A percentile compares a stretch with the other conserved stretches of the same genome.
Evolutionary conservation across 345 rosid species (phyloP).

Genomic region (Hypericum androsaemum): DNA sequence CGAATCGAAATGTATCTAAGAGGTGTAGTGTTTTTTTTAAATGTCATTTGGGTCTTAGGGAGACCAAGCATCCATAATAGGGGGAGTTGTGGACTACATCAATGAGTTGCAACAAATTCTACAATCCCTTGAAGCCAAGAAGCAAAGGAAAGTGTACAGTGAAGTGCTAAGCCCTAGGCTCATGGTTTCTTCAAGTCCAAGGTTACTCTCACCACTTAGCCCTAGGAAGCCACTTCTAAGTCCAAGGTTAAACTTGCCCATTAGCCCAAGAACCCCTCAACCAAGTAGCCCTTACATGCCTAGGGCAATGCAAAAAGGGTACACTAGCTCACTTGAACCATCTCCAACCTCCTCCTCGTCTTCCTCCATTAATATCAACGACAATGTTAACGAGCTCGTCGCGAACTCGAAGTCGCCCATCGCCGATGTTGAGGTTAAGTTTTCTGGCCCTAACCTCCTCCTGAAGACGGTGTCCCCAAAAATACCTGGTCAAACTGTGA

Average conservation of each 20-base stretch:
- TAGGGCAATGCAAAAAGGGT: slow-evolving; percentile 30
- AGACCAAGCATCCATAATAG: slow-evolving; percentile 97
- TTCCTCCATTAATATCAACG: slow-evolving; percentile 29
- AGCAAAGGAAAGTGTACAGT: slow-evolving; percentile 78
- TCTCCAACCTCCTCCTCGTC: slow-evolving; percentile 54
- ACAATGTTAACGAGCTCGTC: slow-evolving; percentile 51
- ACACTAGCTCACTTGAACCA: slow-evolving; percentile 32
- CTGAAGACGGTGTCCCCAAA: slow-evolving; percentile 73
- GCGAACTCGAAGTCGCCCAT: slow-evolving; percentile 74
- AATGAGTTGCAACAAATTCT: slow-evolving; percentile 87
- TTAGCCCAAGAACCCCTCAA: slow-evolving; percentile 80
- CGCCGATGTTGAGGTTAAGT: slow-evolving; percentile 92
- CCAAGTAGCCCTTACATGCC: slow-evolving; percentile 64
- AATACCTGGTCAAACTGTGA: slow-evolving; percentile 77
- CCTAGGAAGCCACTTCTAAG: slow-evolving; percentile 50
- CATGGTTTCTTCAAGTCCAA: slow-evolving; percentile 45
- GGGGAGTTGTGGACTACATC: slow-evolving; percentile 94
- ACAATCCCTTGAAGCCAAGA: slow-evolving; percentile 79
- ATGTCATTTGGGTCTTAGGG: slow-evolving; percentile 31
- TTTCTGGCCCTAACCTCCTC: slow-evolving; percentile 68
- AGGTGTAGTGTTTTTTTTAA: neutral
- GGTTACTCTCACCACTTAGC: slow-evolving; percentile 51
- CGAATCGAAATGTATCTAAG: no score
- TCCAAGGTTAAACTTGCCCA: slow-evolving; percentile 48
- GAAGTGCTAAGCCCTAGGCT: slow-evolving; percentile 80